A percentile compares a stretch with the other conserved stretches of the same genome.
phyloP scores from a whole-genome alignment of 495 filamentous ascomycete species.

The Schizothecium vesticola region DNA sequence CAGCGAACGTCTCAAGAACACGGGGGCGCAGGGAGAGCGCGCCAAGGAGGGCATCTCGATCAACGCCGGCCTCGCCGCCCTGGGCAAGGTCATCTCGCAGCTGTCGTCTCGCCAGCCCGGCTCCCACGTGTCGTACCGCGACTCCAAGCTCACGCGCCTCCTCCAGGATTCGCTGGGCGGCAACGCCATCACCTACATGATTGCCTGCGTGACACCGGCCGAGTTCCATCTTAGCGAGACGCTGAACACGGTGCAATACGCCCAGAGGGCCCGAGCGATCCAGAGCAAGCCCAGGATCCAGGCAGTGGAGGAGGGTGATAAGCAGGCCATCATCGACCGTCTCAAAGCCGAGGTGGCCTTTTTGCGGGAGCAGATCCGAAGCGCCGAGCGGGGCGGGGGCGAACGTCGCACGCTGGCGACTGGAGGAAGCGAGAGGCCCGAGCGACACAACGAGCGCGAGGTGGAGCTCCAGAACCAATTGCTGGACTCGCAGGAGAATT shows the following conservation, averaged over 20 bases:
- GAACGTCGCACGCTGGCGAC: conserved; percentile 53
- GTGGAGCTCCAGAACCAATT: conserved; percentile 91
- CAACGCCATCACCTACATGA: conserved; percentile 98
- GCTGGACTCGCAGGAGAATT: conserved; percentile 90
- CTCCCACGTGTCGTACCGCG: conserved; percentile 94
- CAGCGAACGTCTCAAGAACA: conserved; percentile 96
- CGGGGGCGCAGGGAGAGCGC: conserved; percentile 88
- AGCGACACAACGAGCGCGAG: conserved; percentile 80
- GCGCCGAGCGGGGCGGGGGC: conserved; percentile 53
- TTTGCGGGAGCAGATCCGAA: conserved; percentile 86
- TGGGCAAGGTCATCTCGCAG: conserved; percentile 98
- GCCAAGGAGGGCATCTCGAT: conserved; percentile 98
- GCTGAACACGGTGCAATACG: conserved; percentile 95
- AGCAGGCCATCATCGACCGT: conserved; percentile 89
- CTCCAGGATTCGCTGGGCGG: conserved; percentile 98
- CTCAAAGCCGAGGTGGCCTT: conserved; percentile 92
- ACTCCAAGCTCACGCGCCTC: conserved; percentile 91
- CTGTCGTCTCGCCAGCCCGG: conserved; percentile 84
- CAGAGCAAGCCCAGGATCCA: conserved; percentile 97
- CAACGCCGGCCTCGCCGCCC: conserved; percentile 89
- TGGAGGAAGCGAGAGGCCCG: conserved; percentile 59
- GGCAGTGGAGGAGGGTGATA: conserved; percentile 89
- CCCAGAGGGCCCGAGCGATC: conserved; percentile 90
- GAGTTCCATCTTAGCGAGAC: conserved; percentile 98
- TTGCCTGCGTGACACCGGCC: conserved; percentile 94